Evolutionary conservation across 345 rosid species (phyloP).

Genomic region (Eucalyptus paniculata): DNA sequence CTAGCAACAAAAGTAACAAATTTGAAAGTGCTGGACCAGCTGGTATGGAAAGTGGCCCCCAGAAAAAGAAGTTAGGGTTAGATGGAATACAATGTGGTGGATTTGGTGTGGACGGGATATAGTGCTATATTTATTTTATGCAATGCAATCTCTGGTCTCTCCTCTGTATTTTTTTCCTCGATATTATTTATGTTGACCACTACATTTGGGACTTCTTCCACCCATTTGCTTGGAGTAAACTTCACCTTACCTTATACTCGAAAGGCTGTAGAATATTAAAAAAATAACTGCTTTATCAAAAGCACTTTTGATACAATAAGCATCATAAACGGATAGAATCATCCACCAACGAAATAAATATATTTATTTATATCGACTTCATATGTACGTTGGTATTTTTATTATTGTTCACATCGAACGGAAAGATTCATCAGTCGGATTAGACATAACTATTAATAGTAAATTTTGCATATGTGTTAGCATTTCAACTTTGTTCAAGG

Average conservation of each 20-base stretch:
- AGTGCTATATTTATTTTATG: neutral
- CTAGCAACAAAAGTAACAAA: neutral
- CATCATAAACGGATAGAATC: neutral
- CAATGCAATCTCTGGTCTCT: neutral
- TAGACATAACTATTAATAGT: neutral
- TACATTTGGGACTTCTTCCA: neutral
- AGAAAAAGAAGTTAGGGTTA: neutral
- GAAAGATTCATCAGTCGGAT: neutral
- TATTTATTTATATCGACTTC: neutral
- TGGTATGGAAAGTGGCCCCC: neutral
- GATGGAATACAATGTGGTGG: neutral
- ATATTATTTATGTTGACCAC: neutral
- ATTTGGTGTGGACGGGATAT: neutral
- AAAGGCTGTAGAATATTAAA: neutral
- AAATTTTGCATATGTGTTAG: neutral
- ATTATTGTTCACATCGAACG: neutral
- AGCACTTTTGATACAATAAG: neutral
- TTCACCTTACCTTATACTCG: neutral
- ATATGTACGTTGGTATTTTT: neutral
- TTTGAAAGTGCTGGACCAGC: neutral
- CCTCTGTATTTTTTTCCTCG: neutral
- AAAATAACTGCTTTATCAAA: neutral
- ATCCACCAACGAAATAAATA: neutral
- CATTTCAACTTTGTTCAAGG: neutral
- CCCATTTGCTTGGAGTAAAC: neutral